Base-by-base conservation (phyloP, 148 eudicot genomes). In the Drosera capensis region DNA sequence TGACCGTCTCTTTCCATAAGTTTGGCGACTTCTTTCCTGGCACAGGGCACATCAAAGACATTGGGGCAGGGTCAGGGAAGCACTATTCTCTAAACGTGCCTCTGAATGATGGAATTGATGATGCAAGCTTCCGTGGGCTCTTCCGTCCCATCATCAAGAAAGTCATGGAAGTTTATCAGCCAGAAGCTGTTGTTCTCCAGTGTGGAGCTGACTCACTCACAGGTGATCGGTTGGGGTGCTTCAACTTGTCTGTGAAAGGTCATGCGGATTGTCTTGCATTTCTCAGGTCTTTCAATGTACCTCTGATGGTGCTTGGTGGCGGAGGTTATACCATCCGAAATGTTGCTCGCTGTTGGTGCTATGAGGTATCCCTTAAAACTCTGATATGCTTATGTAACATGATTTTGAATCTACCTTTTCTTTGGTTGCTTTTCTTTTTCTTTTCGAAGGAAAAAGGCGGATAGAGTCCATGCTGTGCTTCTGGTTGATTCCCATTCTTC, bases 281-380 rank as follows among this genome's bases (percentile, higher is more conserved):
- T 56, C 81, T 87, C 35, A 79, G 96, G 61, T 82, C 96, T n/a
- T 87, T 74, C 56, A 82, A 87, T 55, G 94, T 87, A 17, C 96
- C 96, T 49, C 49, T 87, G 18, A 82, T 87, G 96, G 96, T 87
- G 24, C 66, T 87, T 50, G 96, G 96, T 46, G 96, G 96, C 22
- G 96, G 96, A 49, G 96, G 96, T 24, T 87, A 82, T 59, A 87
- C 94, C 2, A 82, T 87, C 16, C 56, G 96, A 12, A 87, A 87
- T 62, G 96, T 87, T 40, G 96, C 96, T 24, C 86, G 96, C n/a
- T 87, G 96, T 62, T 87, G 96, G 96, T 82, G 94, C 64, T 87
- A 87, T 64, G 96, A 87, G 94, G 96, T 87, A 43, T 48, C 14
- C 20, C 25, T 7, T 19, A 15, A 13, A n/a, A n/a, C 37, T 12